Percentiles rank a stretch among this genome's conserved stretches.
These are phyloP conservation scores for Magnolia changhungtana DNA, from an alignment of 164 flowering plant genomes.

Conservation along the genomic window DNA sequence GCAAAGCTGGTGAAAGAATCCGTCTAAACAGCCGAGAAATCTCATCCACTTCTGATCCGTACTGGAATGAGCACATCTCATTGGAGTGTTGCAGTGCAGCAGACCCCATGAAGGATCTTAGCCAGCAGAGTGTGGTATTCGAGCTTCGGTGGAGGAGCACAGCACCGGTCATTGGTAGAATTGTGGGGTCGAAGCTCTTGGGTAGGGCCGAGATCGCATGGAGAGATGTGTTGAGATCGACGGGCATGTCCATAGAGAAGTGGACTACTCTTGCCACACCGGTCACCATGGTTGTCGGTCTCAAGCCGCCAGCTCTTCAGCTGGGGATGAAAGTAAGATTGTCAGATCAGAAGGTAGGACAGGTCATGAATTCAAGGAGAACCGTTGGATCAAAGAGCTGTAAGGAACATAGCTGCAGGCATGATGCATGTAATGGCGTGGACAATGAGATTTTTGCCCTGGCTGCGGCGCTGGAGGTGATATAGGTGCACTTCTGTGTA, in stretches of 20 bases:
- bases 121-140: constrained; percentile 42
- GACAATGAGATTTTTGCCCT: constrained; percentile 24
- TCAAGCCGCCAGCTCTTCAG: constrained; percentile 24
- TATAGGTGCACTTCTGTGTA: background rate
- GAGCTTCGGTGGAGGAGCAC: constrained; percentile 58
- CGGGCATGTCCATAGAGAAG: constrained; percentile 38
- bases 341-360: background rate
- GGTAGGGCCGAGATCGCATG: constrained; percentile 57
- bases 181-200: constrained; percentile 39
- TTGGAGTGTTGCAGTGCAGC: constrained; percentile 44
- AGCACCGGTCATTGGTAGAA: constrained; percentile 26
- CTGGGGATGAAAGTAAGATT: constrained; percentile 19
- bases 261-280: constrained; percentile 30
- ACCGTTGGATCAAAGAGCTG: constrained; percentile 8
- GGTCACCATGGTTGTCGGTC: background rate
- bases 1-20: constrained; percentile 38
- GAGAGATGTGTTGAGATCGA: constrained; percentile 46
- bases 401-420: constrained; percentile 22
- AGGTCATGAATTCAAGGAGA: constrained; percentile 1
- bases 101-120: constrained; percentile 33
- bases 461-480: constrained; percentile 19
- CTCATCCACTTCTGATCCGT: constrained; percentile 23
- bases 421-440: constrained; percentile 17
- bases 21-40: constrained; percentile 44
- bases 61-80: constrained; percentile 48